Base-by-base conservation (phyloP, 164 flowering plant species). In the Euptelea pleiosperma region DNA sequence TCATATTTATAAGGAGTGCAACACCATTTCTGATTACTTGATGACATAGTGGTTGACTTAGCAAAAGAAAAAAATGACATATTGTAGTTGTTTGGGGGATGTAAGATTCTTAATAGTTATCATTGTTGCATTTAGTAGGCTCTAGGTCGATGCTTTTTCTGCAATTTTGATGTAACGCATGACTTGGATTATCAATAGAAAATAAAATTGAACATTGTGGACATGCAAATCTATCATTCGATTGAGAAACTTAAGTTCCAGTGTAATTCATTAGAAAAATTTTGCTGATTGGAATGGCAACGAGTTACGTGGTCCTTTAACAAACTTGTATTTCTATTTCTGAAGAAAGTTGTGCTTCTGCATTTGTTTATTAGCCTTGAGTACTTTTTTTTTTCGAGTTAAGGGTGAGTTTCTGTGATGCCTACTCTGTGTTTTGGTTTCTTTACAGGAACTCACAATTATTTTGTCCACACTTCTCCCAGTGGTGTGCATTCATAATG, bases 391-490 rank as follows among this genome's bases (percentile, higher is more conserved):
- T n/a, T n/a, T n/a, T n/a, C n/a, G 15, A 28, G 37, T 40, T 41
- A 2, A 25, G 7, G 16, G 15, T 44, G 26, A 11, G 1, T 24
- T 52, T 52, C n/a, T 29, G 22, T 65, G 52, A 39, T 50, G 24
- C 36, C 6, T 55, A 24, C 21, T 24, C 9, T 8, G 25, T 66
- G 9, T 39, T 62, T 49, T 51, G 42, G 53, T 21, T 52, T 70
- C 14, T 55, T 57, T 36, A 45, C 85, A 92, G 98, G 97, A 93
- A 41, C 87, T 93, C 51, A 76, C 77, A 24, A 65, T 80, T 55
- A 70, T 89, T 59, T 69, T 89, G 50, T 83, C 88, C 55, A 81
- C 96, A 37, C 87, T 93, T 64, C 94, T 93, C 39, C 94, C 92
- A 19, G 96, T 87, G 53, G 78, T 86, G 43, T 79, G 78, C 73